A percentile compares a stretch with the other conserved stretches of the same genome.
Conservation (phyloP, 225 moss, liverwort and hornwort species). For the Sphagnum contortum region DNA sequence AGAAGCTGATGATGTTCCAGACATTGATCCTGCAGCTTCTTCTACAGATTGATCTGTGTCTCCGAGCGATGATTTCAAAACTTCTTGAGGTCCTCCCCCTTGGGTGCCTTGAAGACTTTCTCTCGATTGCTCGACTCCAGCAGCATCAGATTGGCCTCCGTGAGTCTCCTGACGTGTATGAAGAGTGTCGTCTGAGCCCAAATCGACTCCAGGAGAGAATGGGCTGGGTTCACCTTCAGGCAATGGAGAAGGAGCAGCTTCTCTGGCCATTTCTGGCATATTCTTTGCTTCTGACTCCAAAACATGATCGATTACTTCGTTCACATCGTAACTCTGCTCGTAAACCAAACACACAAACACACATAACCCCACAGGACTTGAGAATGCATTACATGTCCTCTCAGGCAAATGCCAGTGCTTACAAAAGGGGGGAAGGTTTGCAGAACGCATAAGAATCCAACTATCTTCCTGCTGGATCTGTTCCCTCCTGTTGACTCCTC, state of each 20-base stretch:
- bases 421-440: too few species aligned
- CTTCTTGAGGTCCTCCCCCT: background rate
- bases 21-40: background rate
- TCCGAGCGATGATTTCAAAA: background rate
- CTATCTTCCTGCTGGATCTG: too few species aligned
- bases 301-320: slow-evolving; percentile 32
- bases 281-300: slow-evolving; percentile 15
- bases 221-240: slow-evolving; percentile 37
- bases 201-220: slow-evolving; percentile 32
- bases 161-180: slow-evolving; percentile 10
- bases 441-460: too few species aligned
- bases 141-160: slow-evolving; percentile 9
- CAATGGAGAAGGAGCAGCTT: slow-evolving; percentile 9
- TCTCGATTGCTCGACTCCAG: slow-evolving; percentile 22
- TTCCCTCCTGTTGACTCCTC: too few species aligned
- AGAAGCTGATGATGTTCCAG: slow-evolving; percentile 14
- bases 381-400: too few species aligned
- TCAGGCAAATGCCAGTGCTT: too few species aligned
- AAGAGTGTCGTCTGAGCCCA: slow-evolving; percentile 15
- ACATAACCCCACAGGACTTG: too few species aligned
- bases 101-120: background rate
- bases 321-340: slow-evolving; percentile 19
- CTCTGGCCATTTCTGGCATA: slow-evolving; percentile 10
- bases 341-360: too few species aligned
- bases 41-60: background rate